Evolutionary conservation across 2,329 filamentous ascomycete species (phyloP).

Genomic region (Hypoxylon sp.): DNA sequence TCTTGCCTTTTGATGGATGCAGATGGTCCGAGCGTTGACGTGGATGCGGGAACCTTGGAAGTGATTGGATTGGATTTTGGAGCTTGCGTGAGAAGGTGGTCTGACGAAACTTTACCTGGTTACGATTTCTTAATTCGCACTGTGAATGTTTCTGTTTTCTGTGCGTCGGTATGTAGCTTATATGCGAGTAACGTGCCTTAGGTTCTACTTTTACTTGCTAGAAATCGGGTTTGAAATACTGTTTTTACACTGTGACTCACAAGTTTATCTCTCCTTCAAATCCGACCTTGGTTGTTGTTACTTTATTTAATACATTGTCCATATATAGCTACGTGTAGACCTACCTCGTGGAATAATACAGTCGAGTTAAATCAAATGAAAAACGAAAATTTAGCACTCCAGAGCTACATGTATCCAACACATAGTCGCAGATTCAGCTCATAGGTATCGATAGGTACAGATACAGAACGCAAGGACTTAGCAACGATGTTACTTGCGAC

Average conservation of each 20-base stretch:
- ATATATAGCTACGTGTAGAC: too few species aligned
- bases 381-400: background rate
- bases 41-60: slow-evolving; percentile 10
- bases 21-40: slow-evolving; percentile 34
- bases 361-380: background rate
- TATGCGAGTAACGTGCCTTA: background rate
- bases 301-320: background rate
- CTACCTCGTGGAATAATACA: background rate
- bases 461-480: background rate
- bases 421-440: background rate
- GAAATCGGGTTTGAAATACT: background rate
- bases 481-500: background rate
- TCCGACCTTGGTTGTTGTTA: background rate
- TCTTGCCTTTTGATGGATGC: slow-evolving; percentile 27
- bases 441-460: background rate
- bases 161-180: background rate
- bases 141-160: background rate
- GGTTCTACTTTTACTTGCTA: background rate
- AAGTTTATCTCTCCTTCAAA: background rate
- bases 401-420: background rate
- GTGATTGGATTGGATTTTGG: slow-evolving; percentile 20
- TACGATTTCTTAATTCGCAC: background rate
- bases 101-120: slow-evolving; percentile 24
- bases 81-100: slow-evolving; percentile 29
- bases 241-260: background rate